Evolutionary conservation across 805 yeast genomes (phyloP).

Genomic region (Schwanniomyces polymorphus): DNA sequence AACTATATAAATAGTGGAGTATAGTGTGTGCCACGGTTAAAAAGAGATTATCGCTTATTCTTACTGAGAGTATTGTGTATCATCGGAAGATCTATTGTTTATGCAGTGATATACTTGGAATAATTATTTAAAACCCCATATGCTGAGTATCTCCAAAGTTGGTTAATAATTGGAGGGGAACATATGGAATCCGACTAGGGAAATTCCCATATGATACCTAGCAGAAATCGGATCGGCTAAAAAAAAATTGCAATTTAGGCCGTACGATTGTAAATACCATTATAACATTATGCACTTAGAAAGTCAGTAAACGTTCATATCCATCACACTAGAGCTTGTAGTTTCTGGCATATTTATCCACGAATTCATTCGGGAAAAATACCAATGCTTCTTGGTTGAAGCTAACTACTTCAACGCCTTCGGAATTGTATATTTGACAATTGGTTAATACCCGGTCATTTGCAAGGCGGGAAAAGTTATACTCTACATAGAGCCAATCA

Average conservation of each 20-base stretch:
- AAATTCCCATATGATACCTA: too few relatives aligned
- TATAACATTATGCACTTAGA: too few relatives aligned
- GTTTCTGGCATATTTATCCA: neutral
- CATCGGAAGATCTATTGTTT: neutral
- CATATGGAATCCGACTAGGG: too few relatives aligned
- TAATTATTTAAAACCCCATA: neutral
- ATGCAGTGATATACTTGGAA: neutral
- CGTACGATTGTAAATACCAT: too few relatives aligned
- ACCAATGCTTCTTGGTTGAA: conserved; percentile 38
- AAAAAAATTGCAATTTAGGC: too few relatives aligned
- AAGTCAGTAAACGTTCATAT: neutral
- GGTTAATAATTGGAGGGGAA: neutral
- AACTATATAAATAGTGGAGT: neutral
- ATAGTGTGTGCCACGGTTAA: neutral
- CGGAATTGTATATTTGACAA: conserved; percentile 27
- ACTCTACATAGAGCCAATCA: conserved; percentile 30
- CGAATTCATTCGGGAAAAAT: conserved; percentile 12
- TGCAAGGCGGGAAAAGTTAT: conserved; percentile 24
- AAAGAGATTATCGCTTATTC: neutral
- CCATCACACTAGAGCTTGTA: neutral
- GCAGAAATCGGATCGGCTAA: too few relatives aligned
- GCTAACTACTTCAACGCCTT: conserved; percentile 27
- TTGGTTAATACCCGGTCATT: conserved; percentile 30
- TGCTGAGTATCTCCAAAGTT: neutral
- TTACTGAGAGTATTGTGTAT: neutral